Evolutionary conservation across 805 yeast species (phyloP), one percentile per base, ranked within the genome.

Genomic region (Saccharomycopsis schoenii): DNA sequence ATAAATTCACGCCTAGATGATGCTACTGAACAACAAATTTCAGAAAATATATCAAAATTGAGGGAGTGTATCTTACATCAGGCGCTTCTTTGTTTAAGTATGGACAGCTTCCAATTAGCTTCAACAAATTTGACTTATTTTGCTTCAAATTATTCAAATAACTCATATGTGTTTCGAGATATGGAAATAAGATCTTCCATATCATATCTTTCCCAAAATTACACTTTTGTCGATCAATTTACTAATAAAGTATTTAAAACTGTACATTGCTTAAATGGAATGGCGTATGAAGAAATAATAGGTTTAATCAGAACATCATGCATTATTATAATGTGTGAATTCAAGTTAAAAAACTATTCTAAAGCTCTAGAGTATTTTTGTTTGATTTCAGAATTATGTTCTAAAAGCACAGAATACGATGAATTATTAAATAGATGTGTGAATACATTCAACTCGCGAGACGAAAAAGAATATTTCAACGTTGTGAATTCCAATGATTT

Each of bases 241-340:
- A 10, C 40, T 11, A 37, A 36, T 14, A 36, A 37, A 19, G 21
- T 36, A 17, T 21, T 24, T 37, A 55, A 39, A 11, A 39, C 57
- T 8, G 43, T 24, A 12, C 34, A 55, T 39, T 19, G 37, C 37
- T 25, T 25, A 25, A n/a, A 40, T 21, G 12, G 21, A 25, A 24
- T 25, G 17, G 52, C 40, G 21, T 15, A 41, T 40, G 37, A 41
- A 5, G 52, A 47, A 47, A 47, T 47, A 12, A 24, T 47, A 47
- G 25, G 52, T 14, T 47, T 47, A 24, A 15, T 21, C 6, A 47
- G 52, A 17, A 47, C 52, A 8, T 34, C 52, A 19, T 65, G 67
- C 51, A 58, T 66, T 11, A 62, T 69, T 1, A 25, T 71, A 4
- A 65, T 67, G 62, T 66, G 70, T 1, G 56, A 67, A 14, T 71